These are phyloP conservation scores for Trypanosoma rangeli DNA, from an alignment of 208 protist species.

Conservation along the genomic window DNA sequence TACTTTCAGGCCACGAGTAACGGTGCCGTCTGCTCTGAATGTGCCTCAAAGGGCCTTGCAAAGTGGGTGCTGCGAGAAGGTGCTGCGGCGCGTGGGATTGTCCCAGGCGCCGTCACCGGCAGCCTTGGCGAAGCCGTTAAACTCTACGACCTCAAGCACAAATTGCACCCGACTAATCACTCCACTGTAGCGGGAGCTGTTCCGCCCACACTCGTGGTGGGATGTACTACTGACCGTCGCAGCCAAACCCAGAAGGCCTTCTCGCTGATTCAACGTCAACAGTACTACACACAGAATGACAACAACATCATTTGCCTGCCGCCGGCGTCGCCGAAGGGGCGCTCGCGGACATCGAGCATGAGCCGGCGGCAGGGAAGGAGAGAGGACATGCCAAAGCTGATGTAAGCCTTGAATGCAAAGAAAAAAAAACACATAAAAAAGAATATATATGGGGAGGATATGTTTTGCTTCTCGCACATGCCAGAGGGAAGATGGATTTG, in stretches of 20 bases:
- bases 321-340: neutral
- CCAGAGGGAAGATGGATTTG: neutral
- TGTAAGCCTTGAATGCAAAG: constrained; percentile 5
- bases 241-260: constrained; percentile 54
- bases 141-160: neutral
- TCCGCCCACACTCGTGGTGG: constrained; percentile 53
- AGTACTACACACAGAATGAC: constrained; percentile 89
- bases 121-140: constrained; percentile 28
- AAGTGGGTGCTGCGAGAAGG: constrained; percentile 42
- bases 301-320: constrained; percentile 58
- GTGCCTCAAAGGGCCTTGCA: constrained; percentile 35
- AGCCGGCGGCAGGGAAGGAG: neutral
- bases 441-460: neutral
- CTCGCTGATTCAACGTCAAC: constrained; percentile 74
- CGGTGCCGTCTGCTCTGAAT: constrained; percentile 29
- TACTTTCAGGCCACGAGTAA: constrained; percentile 46
- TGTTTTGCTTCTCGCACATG: neutral
- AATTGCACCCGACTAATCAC: constrained; percentile 28
- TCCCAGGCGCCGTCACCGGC: constrained; percentile 39
- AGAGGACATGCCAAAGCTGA: constrained; percentile 10
- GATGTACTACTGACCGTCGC: constrained; percentile 41
- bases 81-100: constrained; percentile 36
- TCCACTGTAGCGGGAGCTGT: constrained; percentile 40
- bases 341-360: neutral
- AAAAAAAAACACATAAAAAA: constrained; percentile 5